Percentiles rank a stretch among this genome's conserved stretches.
phyloP scores from a whole-genome alignment of 805 yeast genomes.

The Helenozyma rhizophorensis region DNA sequence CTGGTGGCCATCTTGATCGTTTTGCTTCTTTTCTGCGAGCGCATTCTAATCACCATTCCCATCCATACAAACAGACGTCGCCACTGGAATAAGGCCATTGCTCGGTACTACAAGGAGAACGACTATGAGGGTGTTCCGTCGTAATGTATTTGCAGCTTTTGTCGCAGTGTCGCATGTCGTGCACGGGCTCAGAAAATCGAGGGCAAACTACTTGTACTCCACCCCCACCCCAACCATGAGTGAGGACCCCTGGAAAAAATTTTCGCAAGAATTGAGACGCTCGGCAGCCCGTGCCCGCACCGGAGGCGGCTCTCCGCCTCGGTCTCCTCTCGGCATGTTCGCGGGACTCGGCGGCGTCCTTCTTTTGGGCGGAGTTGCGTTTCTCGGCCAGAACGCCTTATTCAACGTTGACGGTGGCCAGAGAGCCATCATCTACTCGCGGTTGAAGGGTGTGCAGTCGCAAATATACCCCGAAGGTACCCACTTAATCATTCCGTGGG shows the following conservation, averaged over 20 bases:
- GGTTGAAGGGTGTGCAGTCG: conserved; percentile 80
- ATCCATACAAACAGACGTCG: conserved; percentile 64
- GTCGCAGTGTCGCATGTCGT: not conserved
- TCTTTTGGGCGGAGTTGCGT: conserved; percentile 36
- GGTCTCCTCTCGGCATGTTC: conserved; percentile 33
- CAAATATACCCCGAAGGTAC: conserved; percentile 90
- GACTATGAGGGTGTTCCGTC: conserved; percentile 90
- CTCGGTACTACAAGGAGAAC: conserved; percentile 51
- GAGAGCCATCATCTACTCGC: conserved; percentile 89
- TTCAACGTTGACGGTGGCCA: conserved; percentile 95
- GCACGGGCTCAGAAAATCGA: not conserved
- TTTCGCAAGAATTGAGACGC: conserved; percentile 40
- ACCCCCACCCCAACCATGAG: conserved; percentile 23
- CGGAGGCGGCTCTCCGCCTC: conserved; percentile 27
- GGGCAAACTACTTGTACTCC: too few relatives aligned
- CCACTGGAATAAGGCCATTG: conserved; percentile 55
- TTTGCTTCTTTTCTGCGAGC: conserved; percentile 48
- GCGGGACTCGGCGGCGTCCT: conserved; percentile 41
- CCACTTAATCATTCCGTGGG: conserved; percentile 91
- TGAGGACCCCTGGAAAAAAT: conserved; percentile 38
- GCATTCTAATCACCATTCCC: conserved; percentile 55
- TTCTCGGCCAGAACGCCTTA: conserved; percentile 33
- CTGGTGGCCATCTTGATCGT: conserved; percentile 53
- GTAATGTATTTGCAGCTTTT: conserved; percentile 23
- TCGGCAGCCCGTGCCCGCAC: conserved; percentile 22